Base-by-base conservation (phyloP, 768 basidiomycete genomes). In the Phallus indusiatus region DNA sequence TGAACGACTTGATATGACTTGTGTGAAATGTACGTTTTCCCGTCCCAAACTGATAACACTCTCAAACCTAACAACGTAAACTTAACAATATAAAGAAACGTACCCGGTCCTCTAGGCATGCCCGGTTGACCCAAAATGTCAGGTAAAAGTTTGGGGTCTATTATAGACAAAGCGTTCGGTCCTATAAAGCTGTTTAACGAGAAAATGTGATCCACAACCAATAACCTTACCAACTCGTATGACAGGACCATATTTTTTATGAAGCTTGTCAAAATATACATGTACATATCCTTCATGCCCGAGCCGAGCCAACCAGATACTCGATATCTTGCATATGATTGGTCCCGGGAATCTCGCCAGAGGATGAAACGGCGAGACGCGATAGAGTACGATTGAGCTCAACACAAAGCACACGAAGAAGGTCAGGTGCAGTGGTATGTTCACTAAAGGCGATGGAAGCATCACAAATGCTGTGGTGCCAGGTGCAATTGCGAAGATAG, bases 341-440 rank as follows among this genome's bases (percentile, higher is more conserved):
- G 74, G 74, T 1, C 73, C 74, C 33, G 74, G 73, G 60, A 71
- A 73, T 17, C 60, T 65, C 14, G 74, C 71, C 22, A 75, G 68
- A 21, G 74, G 73, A 34, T 75, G 74, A 59, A 66, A 69, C 2
- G 72, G 66, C 1, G 74, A 75, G 16, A 75, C 60, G 36, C 74
- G 72, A 63, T 74, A 74, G 5, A 64, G 36, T 5, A 65, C 56
- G 28, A 73, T 71, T 0, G 74, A 73, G 9, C 4, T 14, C 12
- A 42, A 42, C 42, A 42, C 14, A n/a, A 42, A 42, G 12, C 12
- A 42, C n/a, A 42, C 4, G 42, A 42, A 42, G n/a, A 42, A 14
- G 12, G 9, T 14, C 6, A 52, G 33, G 37, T 65, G 61, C 2
- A 71, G 48, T 8, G 65, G 42, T 14, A 12, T 3, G 9, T 42